Percentiles rank a stretch among this genome's conserved stretches.
Evolutionary conservation across 495 filamentous ascomycete species (phyloP).

Genomic region (Aspergillus bertholletiae): DNA sequence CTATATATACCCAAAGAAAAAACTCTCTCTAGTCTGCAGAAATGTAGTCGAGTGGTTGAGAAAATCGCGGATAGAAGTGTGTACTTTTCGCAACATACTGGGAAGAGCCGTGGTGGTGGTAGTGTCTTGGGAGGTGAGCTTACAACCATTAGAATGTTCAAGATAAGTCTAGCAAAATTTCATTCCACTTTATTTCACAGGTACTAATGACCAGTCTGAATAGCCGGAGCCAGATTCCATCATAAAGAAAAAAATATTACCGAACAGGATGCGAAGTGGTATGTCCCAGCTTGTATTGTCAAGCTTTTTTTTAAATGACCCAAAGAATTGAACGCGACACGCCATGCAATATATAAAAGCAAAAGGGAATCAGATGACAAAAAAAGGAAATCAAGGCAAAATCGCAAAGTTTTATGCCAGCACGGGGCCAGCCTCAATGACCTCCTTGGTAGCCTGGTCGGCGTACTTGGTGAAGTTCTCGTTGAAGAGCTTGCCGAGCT

Average conservation of each 20-base stretch:
- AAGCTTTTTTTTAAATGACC: slow-evolving; percentile 11
- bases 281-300: slow-evolving; percentile 10
- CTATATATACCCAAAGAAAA: no score
- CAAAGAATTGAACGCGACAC: slow-evolving; percentile 17
- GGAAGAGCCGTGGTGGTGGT: no score
- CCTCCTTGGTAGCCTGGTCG: slow-evolving; percentile 80
- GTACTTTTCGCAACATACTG: no score
- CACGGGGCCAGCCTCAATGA: slow-evolving; percentile 40
- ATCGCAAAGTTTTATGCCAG: slow-evolving; percentile 12
- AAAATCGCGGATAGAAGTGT: no score
- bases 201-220: neutral
- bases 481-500: slow-evolving; percentile 81
- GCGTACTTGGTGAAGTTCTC: slow-evolving; percentile 98
- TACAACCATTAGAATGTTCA: no score
- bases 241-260: neutral
- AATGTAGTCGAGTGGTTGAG: no score
- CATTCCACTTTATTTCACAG: neutral
- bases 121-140: no score
- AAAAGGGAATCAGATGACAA: slow-evolving; percentile 10
- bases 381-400: slow-evolving; percentile 12
- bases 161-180: neutral
- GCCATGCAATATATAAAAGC: slow-evolving; percentile 27
- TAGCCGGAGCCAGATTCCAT: slow-evolving; percentile 2
- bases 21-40: no score
- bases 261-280: slow-evolving; percentile 7